Percentiles rank a stretch among this genome's conserved stretches.
Evolutionary conservation across 192 early-diverging fungal species (phyloP).

Genomic region (Coemansia sp.): DNA sequence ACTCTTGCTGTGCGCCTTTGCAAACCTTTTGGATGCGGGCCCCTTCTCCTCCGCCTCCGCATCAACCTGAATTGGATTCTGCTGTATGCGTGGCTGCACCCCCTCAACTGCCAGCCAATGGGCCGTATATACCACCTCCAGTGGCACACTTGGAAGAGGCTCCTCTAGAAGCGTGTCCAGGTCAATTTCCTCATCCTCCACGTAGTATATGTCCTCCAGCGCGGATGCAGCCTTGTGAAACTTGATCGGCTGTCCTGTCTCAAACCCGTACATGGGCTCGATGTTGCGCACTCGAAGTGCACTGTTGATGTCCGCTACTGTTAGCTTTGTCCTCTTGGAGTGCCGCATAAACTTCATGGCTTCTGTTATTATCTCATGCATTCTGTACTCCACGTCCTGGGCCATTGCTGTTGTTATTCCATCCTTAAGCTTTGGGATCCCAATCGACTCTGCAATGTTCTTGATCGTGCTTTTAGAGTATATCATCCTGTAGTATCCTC

Average conservation of each 20-base stretch:
- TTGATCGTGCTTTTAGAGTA: constrained; percentile 51
- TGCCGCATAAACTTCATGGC: constrained; percentile 98
- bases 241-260: constrained; percentile 62
- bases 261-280: constrained; percentile 95
- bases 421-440: constrained; percentile 82
- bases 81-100: constrained; percentile 95
- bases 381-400: constrained; percentile 93
- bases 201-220: constrained; percentile 76
- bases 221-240: constrained; percentile 73
- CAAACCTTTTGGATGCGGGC: constrained; percentile 20
- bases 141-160: constrained; percentile 87
- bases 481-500: constrained; percentile 22
- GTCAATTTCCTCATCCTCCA: constrained; percentile 93
- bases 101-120: constrained; percentile 99
- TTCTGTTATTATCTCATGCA: constrained; percentile 93
- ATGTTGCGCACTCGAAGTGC: constrained; percentile 91
- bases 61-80: constrained; percentile 80
- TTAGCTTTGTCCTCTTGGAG: constrained; percentile 78
- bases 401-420: constrained; percentile 80
- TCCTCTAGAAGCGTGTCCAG: constrained; percentile 85
- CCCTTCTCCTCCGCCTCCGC: constrained; percentile 16
- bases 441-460: constrained; percentile 83
- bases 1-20: constrained; percentile 18
- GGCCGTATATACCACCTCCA: constrained; percentile 85
- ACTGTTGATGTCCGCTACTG: constrained; percentile 83